Percentiles rank a stretch among this genome's conserved stretches.
Conservation (phyloP, 768 basidiomycete species). For the Omphalotus guepiniiformis region DNA sequence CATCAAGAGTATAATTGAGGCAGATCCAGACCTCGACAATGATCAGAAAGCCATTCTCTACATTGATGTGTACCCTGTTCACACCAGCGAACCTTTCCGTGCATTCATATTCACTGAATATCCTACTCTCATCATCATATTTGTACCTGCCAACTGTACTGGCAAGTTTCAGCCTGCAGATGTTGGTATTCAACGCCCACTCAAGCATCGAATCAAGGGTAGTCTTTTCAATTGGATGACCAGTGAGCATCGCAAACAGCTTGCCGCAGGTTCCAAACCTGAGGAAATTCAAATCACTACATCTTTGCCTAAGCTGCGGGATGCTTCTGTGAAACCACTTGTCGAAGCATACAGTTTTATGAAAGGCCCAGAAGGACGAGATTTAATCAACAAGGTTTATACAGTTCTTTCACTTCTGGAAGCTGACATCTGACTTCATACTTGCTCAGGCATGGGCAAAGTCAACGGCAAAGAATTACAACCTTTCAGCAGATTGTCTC, state of each 20-base stretch:
- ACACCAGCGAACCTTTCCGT: slow-evolving; percentile 15
- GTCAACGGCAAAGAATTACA: slow-evolving; percentile 14
- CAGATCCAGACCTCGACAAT: slow-evolving; percentile 2
- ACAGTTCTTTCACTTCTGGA: background rate
- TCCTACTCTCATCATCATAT: slow-evolving; percentile 13
- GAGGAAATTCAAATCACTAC: background rate
- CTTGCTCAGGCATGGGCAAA: slow-evolving; percentile 14
- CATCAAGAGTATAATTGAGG: slow-evolving; percentile 9
- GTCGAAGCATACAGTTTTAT: background rate
- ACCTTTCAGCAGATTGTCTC: slow-evolving; percentile 15
- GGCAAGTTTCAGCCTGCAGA: slow-evolving; percentile 19
- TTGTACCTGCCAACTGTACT: slow-evolving; percentile 18
- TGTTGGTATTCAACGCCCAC: slow-evolving; percentile 17
- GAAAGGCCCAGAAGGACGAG: background rate
- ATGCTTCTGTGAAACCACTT: background rate
- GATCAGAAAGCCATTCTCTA: slow-evolving; percentile 14
- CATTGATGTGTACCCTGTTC: slow-evolving; percentile 22
- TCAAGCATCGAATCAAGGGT: slow-evolving; percentile 15
- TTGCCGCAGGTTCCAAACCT: background rate
- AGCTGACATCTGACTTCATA: background rate
- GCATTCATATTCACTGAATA: slow-evolving; percentile 5
- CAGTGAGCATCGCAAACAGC: background rate
- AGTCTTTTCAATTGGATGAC: background rate
- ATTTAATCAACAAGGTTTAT: background rate
- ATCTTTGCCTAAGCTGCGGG: background rate